Evolutionary conservation across 1,139 yeast species (phyloP).

Genomic region (Hansenula sp.): DNA sequence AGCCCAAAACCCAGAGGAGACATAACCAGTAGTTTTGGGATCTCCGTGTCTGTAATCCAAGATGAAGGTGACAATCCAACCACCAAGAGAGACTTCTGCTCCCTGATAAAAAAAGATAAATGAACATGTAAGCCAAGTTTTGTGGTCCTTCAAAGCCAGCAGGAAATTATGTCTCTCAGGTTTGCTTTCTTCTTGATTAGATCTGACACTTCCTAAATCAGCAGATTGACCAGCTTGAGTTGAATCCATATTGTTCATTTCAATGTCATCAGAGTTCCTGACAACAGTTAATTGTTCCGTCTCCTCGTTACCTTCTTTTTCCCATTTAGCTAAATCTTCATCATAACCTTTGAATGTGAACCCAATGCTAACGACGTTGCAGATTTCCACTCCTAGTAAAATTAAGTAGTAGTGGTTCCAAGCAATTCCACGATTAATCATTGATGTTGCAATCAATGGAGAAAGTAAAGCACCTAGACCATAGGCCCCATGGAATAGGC

Average conservation of each 20-base stretch:
- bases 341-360: no score
- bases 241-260: no score
- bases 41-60: conserved; percentile 51
- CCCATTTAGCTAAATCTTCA: no score
- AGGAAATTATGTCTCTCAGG: conserved; percentile 18
- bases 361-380: no score
- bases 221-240: no score
- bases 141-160: conserved; percentile 36
- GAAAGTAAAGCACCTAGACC: conserved; percentile 63
- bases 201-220: conserved; percentile 5
- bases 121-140: conserved; percentile 53
- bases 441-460: conserved; percentile 54
- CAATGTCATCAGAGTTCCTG: no score
- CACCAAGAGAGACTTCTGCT: conserved; percentile 63
- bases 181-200: no score
- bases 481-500: conserved; percentile 56
- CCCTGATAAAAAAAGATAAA: conserved; percentile 65
- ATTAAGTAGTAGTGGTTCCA: conserved; percentile 57
- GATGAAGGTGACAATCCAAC: conserved; percentile 67
- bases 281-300: conserved; percentile 12
- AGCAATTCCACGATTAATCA: conserved; percentile 37
- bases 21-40: conserved; percentile 48
- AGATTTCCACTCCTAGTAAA: no score
- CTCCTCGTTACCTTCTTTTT: conserved; percentile 33
- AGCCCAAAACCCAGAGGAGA: conserved; percentile 70